Base-by-base conservation (phyloP, 805 yeast species). In the Candida endomychidarum region DNA sequence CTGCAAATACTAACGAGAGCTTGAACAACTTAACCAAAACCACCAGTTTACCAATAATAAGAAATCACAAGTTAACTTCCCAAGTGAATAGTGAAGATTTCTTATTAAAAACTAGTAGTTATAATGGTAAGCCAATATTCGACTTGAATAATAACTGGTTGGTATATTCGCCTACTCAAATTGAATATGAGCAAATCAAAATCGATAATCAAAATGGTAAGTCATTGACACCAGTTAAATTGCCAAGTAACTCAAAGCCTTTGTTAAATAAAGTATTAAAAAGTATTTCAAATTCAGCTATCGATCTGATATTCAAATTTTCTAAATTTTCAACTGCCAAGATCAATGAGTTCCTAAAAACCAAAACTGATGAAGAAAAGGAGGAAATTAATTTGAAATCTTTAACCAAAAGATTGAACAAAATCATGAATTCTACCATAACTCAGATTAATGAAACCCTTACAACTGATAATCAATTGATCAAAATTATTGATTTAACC, bases 61-160 rank as follows among this genome's bases (percentile, higher is more conserved):
- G 47, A 22, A 41, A 43, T 25, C 28, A 36, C 20, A 37, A 39
- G 9, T 34, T 48, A 33, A 24, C 41, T 24, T 32, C 43, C 3
- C 28, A 44, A 29, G 25, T 57, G 11, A 10, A 39, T 4, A 54
- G 58, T 28, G 50, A 52, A 5, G 56, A 53, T 18, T 20, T 63
- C 5, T 24, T 61, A 6, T 45, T 67, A 20, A 54, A 57, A 35
- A 64, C 73, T 1, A 59, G 67, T 38, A 34, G 43, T 20, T 47
- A 53, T 12, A 32, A 49, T 30, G 71, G 67, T 36, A 61, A 57
- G 9, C 74, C 80, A 1, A 67, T 78, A 1, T 70, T 70, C 48
- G 82, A 77, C 49, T 32, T 77, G 2, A 63, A 65, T 25, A 79
- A 74, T 7, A 58, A 68, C 30, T 75, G 80, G 78, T 50, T 78